These are phyloP conservation scores for Citrus hindsii DNA, from an alignment of 345 rosid genomes.

Conservation along the genomic window DNA sequence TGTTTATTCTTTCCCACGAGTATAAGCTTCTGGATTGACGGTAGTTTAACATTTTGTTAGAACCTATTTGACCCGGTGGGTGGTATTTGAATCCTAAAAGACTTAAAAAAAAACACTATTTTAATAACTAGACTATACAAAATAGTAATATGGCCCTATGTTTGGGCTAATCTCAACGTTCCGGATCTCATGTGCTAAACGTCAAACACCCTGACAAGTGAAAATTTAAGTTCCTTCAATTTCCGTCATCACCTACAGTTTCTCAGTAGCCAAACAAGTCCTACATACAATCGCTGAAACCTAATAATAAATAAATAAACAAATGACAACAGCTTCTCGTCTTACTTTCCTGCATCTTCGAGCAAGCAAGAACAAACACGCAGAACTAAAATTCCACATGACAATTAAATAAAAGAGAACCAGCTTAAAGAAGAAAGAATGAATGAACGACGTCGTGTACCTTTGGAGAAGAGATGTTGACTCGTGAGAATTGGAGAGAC, in stretches of 20 bases:
- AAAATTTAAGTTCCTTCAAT: neutral
- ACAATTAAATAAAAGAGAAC: neutral
- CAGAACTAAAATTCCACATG: neutral
- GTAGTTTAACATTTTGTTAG: neutral
- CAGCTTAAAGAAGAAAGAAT: neutral
- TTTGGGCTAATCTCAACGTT: neutral
- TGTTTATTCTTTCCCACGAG: neutral
- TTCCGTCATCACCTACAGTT: neutral
- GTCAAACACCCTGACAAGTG: neutral
- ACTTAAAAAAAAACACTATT: neutral
- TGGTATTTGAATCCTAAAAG: neutral
- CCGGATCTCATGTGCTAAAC: neutral
- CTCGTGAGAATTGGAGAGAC: neutral
- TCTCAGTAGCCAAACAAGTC: neutral
- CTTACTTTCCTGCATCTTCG: slow-evolving; percentile 1
- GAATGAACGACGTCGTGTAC: neutral
- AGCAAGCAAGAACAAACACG: neutral
- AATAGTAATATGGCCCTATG: neutral
- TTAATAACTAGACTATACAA: neutral
- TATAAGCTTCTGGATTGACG: neutral
- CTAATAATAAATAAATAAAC: neutral
- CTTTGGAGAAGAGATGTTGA: neutral
- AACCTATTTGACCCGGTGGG: neutral
- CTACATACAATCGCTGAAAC: neutral
- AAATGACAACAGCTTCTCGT: neutral